Percentiles rank a stretch among this genome's conserved stretches.
Evolutionary conservation across 345 rosid species (phyloP).

Genomic region (Lagerstroemia speciosa): DNA sequence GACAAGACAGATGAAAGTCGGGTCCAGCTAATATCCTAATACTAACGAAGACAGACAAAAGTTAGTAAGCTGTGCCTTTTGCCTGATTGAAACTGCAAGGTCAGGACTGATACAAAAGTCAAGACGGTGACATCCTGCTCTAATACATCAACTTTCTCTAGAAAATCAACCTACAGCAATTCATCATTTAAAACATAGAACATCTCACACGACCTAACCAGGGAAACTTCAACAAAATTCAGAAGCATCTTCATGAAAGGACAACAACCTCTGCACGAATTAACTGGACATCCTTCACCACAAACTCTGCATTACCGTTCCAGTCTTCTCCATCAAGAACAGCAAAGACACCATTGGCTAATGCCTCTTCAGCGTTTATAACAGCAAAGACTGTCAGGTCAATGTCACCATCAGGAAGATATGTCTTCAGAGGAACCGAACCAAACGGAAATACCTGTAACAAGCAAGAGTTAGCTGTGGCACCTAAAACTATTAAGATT

Average conservation of each 20-base stretch:
- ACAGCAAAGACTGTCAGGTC: constrained; percentile 79
- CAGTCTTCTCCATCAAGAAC: constrained; percentile 67
- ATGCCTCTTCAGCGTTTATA: constrained; percentile 41
- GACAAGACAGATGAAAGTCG: background rate
- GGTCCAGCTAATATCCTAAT: background rate
- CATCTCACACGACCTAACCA: background rate
- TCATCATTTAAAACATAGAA: background rate
- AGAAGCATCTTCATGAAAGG: constrained; percentile 3
- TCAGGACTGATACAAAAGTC: background rate
- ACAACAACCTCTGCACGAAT: constrained; percentile 66
- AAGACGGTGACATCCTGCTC: background rate
- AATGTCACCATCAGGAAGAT: constrained; percentile 96
- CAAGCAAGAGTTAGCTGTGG: background rate
- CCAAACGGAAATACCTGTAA: constrained; percentile 85
- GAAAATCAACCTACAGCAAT: background rate
- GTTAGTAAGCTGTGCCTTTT: background rate
- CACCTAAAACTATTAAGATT: background rate
- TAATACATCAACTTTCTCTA: background rate
- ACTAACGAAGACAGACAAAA: background rate
- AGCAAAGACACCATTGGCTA: constrained; percentile 44
- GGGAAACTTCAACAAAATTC: background rate
- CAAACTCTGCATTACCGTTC: constrained; percentile 41
- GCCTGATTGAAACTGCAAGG: background rate
- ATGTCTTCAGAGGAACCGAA: constrained; percentile 85
- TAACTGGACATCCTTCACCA: constrained; percentile 65